phyloP scores from a whole-genome alignment of 2,329 filamentous ascomycete genomes.

The Dactylellina sp. region DNA sequence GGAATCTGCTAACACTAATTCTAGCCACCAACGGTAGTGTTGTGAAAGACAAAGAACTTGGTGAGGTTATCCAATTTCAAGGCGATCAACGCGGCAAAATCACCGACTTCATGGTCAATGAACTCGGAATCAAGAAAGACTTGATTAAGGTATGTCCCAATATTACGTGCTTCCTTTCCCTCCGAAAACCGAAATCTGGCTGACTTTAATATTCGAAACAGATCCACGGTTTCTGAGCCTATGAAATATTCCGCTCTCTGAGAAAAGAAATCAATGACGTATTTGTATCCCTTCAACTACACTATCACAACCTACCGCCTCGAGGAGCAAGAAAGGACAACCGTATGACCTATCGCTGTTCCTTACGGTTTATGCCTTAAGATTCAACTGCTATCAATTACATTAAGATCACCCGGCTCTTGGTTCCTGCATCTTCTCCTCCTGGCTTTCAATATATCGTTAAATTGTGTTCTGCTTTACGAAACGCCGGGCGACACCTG shows the following conservation, averaged over 20 bases:
- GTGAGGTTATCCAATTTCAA: constrained; percentile 99
- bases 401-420: constrained; percentile 9
- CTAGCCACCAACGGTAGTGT: constrained; percentile 99
- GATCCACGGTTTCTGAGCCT: constrained; percentile 54
- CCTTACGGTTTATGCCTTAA: constrained; percentile 3
- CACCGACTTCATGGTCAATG: constrained; percentile 76
- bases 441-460: constrained; percentile 29
- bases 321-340: constrained; percentile 19
- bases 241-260: constrained; percentile 31
- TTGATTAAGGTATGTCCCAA: constrained; percentile 27
- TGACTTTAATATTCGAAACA: neutral
- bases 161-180: neutral
- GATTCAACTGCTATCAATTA: neutral
- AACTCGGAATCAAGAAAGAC: constrained; percentile 19
- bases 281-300: constrained; percentile 47
- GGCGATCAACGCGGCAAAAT: constrained; percentile 99
- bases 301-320: constrained; percentile 31
- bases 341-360: constrained; percentile 14
- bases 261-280: constrained; percentile 34
- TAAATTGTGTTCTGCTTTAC: constrained; percentile 17
- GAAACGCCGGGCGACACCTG: constrained; percentile 23
- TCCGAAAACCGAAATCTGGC: neutral
- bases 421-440: too few species aligned
- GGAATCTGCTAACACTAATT: constrained; percentile 58
- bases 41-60: constrained; percentile 94